Evolutionary conservation across 2,329 filamentous ascomycete genomes (phyloP).

Genomic region (Paecilomyces niveus): DNA sequence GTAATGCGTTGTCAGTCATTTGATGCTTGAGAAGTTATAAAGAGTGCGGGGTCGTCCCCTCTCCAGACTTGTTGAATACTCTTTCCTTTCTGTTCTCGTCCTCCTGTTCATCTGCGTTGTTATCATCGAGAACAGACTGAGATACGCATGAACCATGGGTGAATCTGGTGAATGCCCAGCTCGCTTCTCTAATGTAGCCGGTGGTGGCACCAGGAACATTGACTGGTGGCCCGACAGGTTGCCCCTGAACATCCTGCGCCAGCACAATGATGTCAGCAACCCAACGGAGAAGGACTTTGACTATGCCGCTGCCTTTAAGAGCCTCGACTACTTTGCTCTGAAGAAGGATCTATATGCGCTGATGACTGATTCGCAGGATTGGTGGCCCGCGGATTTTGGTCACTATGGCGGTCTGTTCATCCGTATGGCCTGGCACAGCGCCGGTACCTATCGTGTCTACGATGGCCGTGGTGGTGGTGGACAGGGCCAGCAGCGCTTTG

Average conservation of each 20-base stretch:
- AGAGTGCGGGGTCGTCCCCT: background rate
- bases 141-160: background rate
- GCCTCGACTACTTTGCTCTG: slow-evolving; percentile 60
- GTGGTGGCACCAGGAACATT: slow-evolving; percentile 59
- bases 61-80: background rate
- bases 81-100: background rate
- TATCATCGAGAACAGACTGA: background rate
- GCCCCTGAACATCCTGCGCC: slow-evolving; percentile 64
- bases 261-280: slow-evolving; percentile 58
- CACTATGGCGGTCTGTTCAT: slow-evolving; percentile 76
- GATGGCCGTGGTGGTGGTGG: slow-evolving; percentile 71
- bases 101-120: background rate
- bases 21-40: background rate
- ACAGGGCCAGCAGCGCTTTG: slow-evolving; percentile 69
- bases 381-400: slow-evolving; percentile 76
- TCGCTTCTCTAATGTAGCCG: slow-evolving; percentile 30
- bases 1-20: background rate
- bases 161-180: background rate
- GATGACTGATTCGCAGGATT: slow-evolving; percentile 73
- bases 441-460: slow-evolving; percentile 68
- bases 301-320: slow-evolving; percentile 66
- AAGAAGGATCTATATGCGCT: slow-evolving; percentile 67
- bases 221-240: slow-evolving; percentile 72
- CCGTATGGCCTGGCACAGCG: slow-evolving; percentile 74
- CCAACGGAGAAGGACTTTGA: slow-evolving; percentile 61